Evolutionary conservation across 2,329 filamentous ascomycete species (phyloP), one percentile per base, ranked within the genome.

Genomic region (Penicillium psychrosexuale): DNA sequence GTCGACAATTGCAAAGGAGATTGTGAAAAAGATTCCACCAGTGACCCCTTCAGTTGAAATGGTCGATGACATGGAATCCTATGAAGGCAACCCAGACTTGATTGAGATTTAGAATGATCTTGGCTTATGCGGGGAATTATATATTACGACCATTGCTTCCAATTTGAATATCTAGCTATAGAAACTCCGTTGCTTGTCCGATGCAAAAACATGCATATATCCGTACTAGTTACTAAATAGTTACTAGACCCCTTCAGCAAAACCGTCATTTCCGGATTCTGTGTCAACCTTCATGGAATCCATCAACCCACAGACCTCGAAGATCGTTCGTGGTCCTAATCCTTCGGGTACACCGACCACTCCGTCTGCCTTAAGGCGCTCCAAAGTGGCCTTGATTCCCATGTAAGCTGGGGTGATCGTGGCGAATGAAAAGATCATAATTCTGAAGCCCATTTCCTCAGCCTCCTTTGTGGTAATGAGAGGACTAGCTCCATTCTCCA

Each of bases 341-440:
- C 61, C 66, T 15, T 64, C 65, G 1, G 68, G 67, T n/a, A 58
- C 62, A 46, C 70, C 67, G 6, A 68, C 63, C n/a, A 71, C 51
- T 0, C 74, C 74, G 8, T 74, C 67, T 1, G 54, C 60, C 64
- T 74, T 72, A 44, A 77, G 56, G 3, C 63, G 63, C 58, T 70
- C 60, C 33, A 75, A 56, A 9, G 72, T 69, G 0, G 63, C 49
- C 39, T 58, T 65, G 42, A 77, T 75, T 1, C 67, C 72, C 28
- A 67, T 57, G 22, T 75, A 72, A 0, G 74, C 72, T 0, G 75
- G 69, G 2, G 69, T 68, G 22, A 77, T 55, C 5, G 67, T 67
- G 0, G 71, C 69, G 38, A 74, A 74, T 0, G 73, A 72, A 54
- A 76, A 75, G 38, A 77, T 76, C 64, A 77, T 74, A 39, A 77